Base-by-base conservation (phyloP, 192 early-diverging fungal species). In the Gaertneriomyces sp. region DNA sequence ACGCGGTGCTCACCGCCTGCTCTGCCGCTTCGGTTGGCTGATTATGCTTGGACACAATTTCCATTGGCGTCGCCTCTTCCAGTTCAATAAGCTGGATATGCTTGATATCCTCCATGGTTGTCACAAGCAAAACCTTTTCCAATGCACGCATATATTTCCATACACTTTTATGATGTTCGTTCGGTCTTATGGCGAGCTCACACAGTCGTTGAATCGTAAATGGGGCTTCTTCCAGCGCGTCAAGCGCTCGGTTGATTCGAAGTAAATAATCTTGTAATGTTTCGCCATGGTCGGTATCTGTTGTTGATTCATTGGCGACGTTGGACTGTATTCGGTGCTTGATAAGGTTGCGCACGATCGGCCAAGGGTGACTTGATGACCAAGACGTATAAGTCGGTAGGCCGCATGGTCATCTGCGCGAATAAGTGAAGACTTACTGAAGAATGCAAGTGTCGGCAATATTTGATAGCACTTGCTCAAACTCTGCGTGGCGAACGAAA, bases 61-160 rank as follows among this genome's bases (percentile, higher is more conserved):
- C 54, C 54, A 56, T 56, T 11, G 54, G 54, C 54, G 54, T 20
- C 10, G 20, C 54, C 10, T 20, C 54, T 16, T 56, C 54, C 17
- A 16, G 12, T 11, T 19, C 54, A 14, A 50, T 50, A 17, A 14
- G 14, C 14, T 56, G 54, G 10, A 63, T 55, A 52, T 63, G 61
- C 46, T 9, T 2, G 14, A 49, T 2, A 52, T 53, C 50, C 7
- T 63, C 63, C 11, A 14, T 57, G 0, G 63, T 57, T 42, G 63
- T 65, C 5, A 65, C 66, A 5, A 68, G 60, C n/a, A 68, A 42
- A 16, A 63, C 61, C 60, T 68, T 68, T 64, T 68, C 66, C 20
- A 68, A 39, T 4, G 66, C 66, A 3, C 58, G 60, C 14, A 68
- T 46, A 42, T 68, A 68, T 64, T 68, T 68, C 60, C 58, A 63